Conservation (phyloP, 2,329 filamentous ascomycete species). For the Penicillium sp. region DNA sequence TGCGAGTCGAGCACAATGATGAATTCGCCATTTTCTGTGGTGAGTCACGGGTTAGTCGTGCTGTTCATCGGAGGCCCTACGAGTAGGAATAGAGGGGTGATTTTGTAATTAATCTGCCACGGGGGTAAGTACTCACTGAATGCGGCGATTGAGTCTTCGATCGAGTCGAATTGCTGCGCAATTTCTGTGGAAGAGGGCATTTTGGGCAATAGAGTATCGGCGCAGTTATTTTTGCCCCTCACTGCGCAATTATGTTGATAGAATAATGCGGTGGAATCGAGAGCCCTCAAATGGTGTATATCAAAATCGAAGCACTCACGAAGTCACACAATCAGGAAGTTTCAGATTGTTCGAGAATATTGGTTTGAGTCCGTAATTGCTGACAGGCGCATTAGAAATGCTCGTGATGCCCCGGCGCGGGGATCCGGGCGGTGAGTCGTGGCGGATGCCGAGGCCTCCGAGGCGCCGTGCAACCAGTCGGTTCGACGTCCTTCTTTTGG, state of each 20-base stretch:
- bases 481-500: background rate
- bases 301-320: background rate
- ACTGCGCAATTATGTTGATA: slow-evolving; percentile 12
- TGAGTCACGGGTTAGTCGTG: slow-evolving; percentile 18
- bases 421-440: slow-evolving; percentile 21
- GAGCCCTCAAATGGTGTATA: background rate
- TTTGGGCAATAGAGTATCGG: slow-evolving; percentile 8
- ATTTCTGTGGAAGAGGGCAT: slow-evolving; percentile 39
- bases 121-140: slow-evolving; percentile 36
- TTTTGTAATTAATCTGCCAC: background rate
- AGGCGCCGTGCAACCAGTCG: background rate
- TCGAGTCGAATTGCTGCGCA: slow-evolving; percentile 40
- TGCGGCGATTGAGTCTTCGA: slow-evolving; percentile 42
- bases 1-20: slow-evolving; percentile 92
- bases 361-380: slow-evolving; percentile 15
- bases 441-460: background rate
- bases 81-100: background rate
- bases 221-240: slow-evolving; percentile 25
- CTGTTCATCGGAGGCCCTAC: background rate
- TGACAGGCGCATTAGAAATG: slow-evolving; percentile 28
- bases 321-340: background rate
- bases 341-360: slow-evolving; percentile 8
- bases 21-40: slow-evolving; percentile 75
- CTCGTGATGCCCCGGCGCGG: slow-evolving; percentile 19
- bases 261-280: background rate